Evolutionary conservation across 805 yeast genomes (phyloP).

Genomic region (Metschnikowia borealis): DNA sequence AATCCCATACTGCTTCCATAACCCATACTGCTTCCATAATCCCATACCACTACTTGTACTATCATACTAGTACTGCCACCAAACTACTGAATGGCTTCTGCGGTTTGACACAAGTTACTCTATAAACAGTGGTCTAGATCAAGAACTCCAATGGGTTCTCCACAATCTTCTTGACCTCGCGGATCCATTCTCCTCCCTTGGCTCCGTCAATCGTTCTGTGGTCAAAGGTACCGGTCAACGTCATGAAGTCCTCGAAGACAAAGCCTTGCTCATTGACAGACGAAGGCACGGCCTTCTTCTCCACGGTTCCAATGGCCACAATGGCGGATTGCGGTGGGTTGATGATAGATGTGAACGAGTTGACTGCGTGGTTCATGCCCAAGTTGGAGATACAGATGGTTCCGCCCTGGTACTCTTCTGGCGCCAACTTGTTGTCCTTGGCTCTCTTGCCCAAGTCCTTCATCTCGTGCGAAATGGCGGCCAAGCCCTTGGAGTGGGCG

Average conservation of each 20-base stretch:
- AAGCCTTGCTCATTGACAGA: slow-evolving; percentile 87
- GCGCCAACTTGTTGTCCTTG: slow-evolving; percentile 83
- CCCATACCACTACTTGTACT: too few relatives aligned
- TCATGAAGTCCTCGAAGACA: slow-evolving; percentile 85
- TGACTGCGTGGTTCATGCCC: slow-evolving; percentile 97
- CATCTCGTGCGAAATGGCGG: slow-evolving; percentile 72
- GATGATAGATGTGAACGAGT: slow-evolving; percentile 90
- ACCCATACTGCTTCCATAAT: too few relatives aligned
- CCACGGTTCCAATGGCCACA: slow-evolving; percentile 89
- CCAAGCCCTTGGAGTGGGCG: slow-evolving; percentile 85
- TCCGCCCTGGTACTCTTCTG: slow-evolving; percentile 99
- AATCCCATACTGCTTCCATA: too few relatives aligned
- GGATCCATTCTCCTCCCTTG: slow-evolving; percentile 94
- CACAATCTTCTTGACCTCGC: slow-evolving; percentile 81
- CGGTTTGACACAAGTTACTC: background rate
- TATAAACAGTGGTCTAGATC: slow-evolving; percentile 27
- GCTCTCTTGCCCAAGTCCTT: slow-evolving; percentile 97
- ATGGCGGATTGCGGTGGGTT: slow-evolving; percentile 97
- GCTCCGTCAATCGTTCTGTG: slow-evolving; percentile 98
- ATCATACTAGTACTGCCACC: too few relatives aligned
- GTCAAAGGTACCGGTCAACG: slow-evolving; percentile 94
- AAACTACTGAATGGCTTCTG: too few relatives aligned
- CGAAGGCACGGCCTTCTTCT: slow-evolving; percentile 91
- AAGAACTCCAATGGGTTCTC: slow-evolving; percentile 96
- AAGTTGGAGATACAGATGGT: slow-evolving; percentile 97